These are phyloP conservation scores for Candida succiphila DNA, from an alignment of 805 yeast species.

Conservation along the genomic window DNA sequence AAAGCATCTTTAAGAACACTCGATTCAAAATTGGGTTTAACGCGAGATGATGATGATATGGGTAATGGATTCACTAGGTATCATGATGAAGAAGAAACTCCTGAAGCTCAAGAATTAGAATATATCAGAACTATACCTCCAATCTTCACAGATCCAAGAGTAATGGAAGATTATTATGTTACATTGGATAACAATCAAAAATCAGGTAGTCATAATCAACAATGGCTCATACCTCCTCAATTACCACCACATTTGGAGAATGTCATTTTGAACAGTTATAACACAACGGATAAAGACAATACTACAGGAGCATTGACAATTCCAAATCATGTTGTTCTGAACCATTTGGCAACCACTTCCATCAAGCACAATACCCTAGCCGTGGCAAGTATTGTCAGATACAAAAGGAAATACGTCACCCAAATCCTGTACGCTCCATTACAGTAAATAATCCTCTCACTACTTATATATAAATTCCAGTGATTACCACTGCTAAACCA, in stretches of 20 bases:
- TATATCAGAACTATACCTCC: conserved; percentile 71
- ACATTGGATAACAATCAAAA: conserved; percentile 61
- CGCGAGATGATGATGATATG: conserved; percentile 70
- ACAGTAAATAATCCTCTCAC: conserved; percentile 26
- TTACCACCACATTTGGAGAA: conserved; percentile 94
- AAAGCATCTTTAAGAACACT: conserved; percentile 25
- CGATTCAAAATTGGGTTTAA: conserved; percentile 55
- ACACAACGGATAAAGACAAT: conserved; percentile 56
- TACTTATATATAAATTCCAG: background rate
- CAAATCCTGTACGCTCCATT: conserved; percentile 88
- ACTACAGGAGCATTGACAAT: conserved; percentile 84
- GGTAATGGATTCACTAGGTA: conserved; percentile 73
- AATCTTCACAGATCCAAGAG: conserved; percentile 75
- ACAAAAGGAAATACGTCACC: conserved; percentile 81
- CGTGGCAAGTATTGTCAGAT: conserved; percentile 85
- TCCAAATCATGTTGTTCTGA: conserved; percentile 90
- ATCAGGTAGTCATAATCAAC: conserved; percentile 39
- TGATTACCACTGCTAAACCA: too few relatives aligned
- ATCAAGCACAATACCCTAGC: conserved; percentile 90
- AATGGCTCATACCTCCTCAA: conserved; percentile 82
- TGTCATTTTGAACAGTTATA: conserved; percentile 77
- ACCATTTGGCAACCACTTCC: conserved; percentile 92
- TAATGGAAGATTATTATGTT: conserved; percentile 76
- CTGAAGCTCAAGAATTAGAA: conserved; percentile 21
- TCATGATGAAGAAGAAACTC: conserved; percentile 45